phyloP scores from a whole-genome alignment of 2,329 filamentous ascomycete species.

The Metarhizium robertsii region DNA sequence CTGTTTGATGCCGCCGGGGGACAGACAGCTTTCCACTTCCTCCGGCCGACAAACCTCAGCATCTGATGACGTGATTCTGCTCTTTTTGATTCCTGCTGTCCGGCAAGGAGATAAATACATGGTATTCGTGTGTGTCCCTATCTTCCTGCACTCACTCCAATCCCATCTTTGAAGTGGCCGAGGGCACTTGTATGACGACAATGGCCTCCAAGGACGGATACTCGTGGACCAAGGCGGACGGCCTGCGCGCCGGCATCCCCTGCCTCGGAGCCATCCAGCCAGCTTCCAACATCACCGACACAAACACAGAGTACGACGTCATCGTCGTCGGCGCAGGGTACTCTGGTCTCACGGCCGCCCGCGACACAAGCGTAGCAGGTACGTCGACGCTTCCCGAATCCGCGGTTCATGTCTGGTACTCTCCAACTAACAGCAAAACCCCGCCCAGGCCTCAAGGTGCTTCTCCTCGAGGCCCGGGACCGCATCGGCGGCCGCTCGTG shows the following conservation, averaged over 20 bases:
- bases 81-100: too few species aligned
- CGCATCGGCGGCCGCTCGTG: conserved; percentile 38
- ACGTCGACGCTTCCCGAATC: conserved; percentile 2
- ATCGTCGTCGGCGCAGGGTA: conserved; percentile 23
- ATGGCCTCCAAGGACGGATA: conserved; percentile 22
- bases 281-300: conserved; percentile 10
- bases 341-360: conserved; percentile 18
- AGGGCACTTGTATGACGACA: neutral
- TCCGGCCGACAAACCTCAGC: too few species aligned
- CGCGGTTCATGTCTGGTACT: too few species aligned
- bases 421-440: too few species aligned
- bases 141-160: too few species aligned
- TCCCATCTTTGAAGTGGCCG: neutral
- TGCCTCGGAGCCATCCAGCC: conserved; percentile 21
- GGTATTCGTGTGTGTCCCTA: neutral
- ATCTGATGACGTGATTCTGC: too few species aligned
- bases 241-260: conserved; percentile 19
- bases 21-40: too few species aligned
- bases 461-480: conserved; percentile 37
- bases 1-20: too few species aligned
- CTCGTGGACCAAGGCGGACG: conserved; percentile 19
- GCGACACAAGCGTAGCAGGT: conserved; percentile 20
- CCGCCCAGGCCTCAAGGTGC: conserved; percentile 22
- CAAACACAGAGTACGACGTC: conserved; percentile 14
- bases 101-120: too few species aligned